Percentiles rank a stretch among this genome's conserved stretches.
Evolutionary conservation across 1,284 basidiomycete species (phyloP).

Genomic region (Trametes sp.): DNA sequence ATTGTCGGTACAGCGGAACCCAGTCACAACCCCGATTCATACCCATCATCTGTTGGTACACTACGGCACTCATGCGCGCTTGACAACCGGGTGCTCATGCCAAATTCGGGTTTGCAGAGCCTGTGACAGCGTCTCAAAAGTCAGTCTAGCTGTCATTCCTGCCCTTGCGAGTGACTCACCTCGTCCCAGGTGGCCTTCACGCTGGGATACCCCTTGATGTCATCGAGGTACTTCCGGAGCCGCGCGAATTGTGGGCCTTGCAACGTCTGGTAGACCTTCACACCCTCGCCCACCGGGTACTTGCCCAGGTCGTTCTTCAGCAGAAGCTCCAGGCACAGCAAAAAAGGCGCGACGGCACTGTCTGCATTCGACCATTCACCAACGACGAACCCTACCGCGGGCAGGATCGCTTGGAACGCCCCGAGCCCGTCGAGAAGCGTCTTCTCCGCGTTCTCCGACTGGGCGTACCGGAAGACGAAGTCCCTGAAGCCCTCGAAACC

Average conservation of each 20-base stretch:
- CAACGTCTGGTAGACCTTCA: constrained; percentile 38
- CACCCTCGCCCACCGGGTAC: constrained; percentile 40
- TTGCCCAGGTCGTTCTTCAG: constrained; percentile 43
- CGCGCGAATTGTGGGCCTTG: constrained; percentile 38
- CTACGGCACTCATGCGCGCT: too few species aligned
- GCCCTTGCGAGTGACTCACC: too few species aligned
- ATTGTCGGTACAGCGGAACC: too few species aligned
- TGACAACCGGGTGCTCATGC: too few species aligned
- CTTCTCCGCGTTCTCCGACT: constrained; percentile 46
- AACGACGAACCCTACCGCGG: constrained; percentile 41
- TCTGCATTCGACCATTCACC: constrained; percentile 60
- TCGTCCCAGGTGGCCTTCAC: constrained; percentile 41
- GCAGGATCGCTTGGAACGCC: constrained; percentile 44
- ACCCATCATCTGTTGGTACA: too few species aligned
- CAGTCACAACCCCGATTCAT: too few species aligned
- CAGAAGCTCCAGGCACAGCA: constrained; percentile 38
- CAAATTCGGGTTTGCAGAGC: too few species aligned
- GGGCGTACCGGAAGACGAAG: constrained; percentile 39
- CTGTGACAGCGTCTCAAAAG: too few species aligned
- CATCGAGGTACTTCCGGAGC: constrained; percentile 41
- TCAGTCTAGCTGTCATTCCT: too few species aligned
- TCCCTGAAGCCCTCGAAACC: constrained; percentile 44
- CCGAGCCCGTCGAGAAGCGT: constrained; percentile 44
- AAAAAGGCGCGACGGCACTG: constrained; percentile 52
- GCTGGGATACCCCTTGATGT: constrained; percentile 40